These are phyloP conservation scores for Cryptosporidium muris DNA, from an alignment of 169 alveolate species.

Conservation along the genomic window DNA sequence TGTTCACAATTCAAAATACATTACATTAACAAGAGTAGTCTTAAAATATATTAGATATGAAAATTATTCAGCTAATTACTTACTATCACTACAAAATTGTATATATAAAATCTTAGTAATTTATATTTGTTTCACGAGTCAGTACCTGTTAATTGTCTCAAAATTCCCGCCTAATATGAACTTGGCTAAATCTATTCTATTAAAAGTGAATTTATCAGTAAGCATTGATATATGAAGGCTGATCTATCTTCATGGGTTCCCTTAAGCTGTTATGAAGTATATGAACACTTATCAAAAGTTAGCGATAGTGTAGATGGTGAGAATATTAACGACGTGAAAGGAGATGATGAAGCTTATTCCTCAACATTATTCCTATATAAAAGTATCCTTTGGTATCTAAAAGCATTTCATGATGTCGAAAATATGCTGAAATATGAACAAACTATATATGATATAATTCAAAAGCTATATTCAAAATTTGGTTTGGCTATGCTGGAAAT, in stretches of 20 bases:
- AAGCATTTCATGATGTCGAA: slow-evolving; percentile 19
- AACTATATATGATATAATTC: slow-evolving; percentile 3
- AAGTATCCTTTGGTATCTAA: slow-evolving; percentile 50
- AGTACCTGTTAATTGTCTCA: too few species aligned
- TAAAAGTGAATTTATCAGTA: too few species aligned
- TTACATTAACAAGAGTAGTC: too few species aligned
- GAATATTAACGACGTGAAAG: background rate
- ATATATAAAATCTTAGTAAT: too few species aligned
- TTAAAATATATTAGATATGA: too few species aligned
- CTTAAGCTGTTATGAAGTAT: slow-evolving; percentile 45
- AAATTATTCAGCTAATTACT: too few species aligned
- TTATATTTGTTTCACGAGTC: too few species aligned
- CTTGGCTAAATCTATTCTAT: too few species aligned
- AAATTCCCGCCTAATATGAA: too few species aligned
- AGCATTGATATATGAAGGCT: slow-evolving; percentile 6
- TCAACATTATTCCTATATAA: slow-evolving; percentile 19
- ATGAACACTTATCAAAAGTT: slow-evolving; percentile 12
- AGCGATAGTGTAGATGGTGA: too few species aligned
- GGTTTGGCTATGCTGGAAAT: slow-evolving; percentile 36
- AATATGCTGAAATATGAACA: background rate
- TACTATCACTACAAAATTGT: too few species aligned
- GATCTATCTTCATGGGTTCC: slow-evolving; percentile 58
- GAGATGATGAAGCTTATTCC: background rate
- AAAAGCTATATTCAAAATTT: slow-evolving; percentile 15
- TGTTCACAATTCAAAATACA: too few species aligned